phyloP scores from a whole-genome alignment of 2,329 filamentous ascomycete genomes.

The Arthroderma sp. region DNA sequence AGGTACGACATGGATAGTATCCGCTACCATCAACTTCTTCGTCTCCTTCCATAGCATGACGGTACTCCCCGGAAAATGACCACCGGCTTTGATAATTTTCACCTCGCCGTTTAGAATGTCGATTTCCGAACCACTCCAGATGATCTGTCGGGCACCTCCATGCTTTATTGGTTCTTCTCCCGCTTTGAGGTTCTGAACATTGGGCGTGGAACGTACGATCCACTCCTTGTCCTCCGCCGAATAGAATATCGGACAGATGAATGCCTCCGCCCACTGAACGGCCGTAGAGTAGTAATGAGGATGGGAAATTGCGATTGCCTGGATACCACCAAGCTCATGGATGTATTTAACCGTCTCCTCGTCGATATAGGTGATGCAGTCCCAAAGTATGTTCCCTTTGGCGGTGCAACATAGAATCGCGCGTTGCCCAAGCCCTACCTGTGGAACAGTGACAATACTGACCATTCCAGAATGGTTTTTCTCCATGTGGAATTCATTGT shows the following conservation, averaged over 20 bases:
- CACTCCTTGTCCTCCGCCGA: constrained; percentile 52
- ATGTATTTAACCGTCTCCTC: constrained; percentile 46
- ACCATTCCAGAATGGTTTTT: constrained; percentile 12
- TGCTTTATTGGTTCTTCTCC: constrained; percentile 8
- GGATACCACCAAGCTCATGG: constrained; percentile 48
- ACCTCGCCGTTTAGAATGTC: constrained; percentile 19
- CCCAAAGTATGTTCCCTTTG: constrained; percentile 64
- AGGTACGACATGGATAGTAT: constrained; percentile 62
- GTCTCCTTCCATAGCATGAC: constrained; percentile 49
- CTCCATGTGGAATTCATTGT: constrained; percentile 14
- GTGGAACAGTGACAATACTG: constrained; percentile 29
- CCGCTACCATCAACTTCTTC: constrained; percentile 58
- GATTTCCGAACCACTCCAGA: constrained; percentile 23
- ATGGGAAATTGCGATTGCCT: constrained; percentile 62
- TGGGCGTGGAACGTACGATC: constrained; percentile 38
- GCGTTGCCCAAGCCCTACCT: constrained; percentile 63
- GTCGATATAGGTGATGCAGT: constrained; percentile 59
- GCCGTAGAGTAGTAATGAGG: constrained; percentile 75
- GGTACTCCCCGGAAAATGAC: constrained; percentile 65
- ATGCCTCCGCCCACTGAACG: constrained; percentile 56
- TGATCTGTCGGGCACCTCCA: constrained; percentile 16
- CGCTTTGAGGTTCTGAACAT: constrained; percentile 25
- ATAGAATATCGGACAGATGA: constrained; percentile 58
- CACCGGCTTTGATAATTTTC: constrained; percentile 50
- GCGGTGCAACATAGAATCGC: constrained; percentile 55